Conservation (phyloP, 345 rosid species). For the Crucihimalaya himalaica region DNA sequence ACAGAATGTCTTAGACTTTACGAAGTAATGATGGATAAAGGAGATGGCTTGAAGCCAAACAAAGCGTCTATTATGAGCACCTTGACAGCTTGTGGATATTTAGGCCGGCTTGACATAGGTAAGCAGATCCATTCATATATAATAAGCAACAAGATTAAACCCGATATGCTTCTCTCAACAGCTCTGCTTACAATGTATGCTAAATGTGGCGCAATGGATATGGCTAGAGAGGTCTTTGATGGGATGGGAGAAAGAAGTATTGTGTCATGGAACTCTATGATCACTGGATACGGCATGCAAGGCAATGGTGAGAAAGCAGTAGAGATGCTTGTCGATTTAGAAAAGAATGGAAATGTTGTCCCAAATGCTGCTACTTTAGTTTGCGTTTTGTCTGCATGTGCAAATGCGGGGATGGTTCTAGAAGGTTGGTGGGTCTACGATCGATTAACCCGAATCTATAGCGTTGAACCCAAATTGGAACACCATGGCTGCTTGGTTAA, state of each 20-base stretch:
- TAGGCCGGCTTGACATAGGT: slow-evolving; percentile 52
- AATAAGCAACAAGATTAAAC: slow-evolving; percentile 31
- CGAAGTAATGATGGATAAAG: slow-evolving; percentile 54
- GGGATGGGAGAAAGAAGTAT: slow-evolving; percentile 47
- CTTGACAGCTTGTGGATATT: slow-evolving; percentile 59
- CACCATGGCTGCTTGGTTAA: slow-evolving; percentile 66
- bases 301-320: slow-evolving; percentile 60
- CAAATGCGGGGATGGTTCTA: slow-evolving; percentile 51
- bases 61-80: slow-evolving; percentile 57
- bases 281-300: slow-evolving; percentile 64
- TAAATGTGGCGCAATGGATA: slow-evolving; percentile 46
- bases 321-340: slow-evolving; percentile 56
- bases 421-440: slow-evolving; percentile 75
- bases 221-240: slow-evolving; percentile 49
- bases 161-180: slow-evolving; percentile 59
- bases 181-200: slow-evolving; percentile 61
- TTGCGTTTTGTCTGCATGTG: slow-evolving; percentile 59
- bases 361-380: slow-evolving; percentile 59
- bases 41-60: slow-evolving; percentile 50
- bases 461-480: slow-evolving; percentile 50
- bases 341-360: slow-evolving; percentile 41
- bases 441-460: slow-evolving; percentile 55
- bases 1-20: slow-evolving; percentile 55
- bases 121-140: slow-evolving; percentile 53
- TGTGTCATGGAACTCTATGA: slow-evolving; percentile 62